Evolutionary conservation across 2,329 filamentous ascomycete genomes (phyloP).

Genomic region (Phaeosphaeriaceae sp.): DNA sequence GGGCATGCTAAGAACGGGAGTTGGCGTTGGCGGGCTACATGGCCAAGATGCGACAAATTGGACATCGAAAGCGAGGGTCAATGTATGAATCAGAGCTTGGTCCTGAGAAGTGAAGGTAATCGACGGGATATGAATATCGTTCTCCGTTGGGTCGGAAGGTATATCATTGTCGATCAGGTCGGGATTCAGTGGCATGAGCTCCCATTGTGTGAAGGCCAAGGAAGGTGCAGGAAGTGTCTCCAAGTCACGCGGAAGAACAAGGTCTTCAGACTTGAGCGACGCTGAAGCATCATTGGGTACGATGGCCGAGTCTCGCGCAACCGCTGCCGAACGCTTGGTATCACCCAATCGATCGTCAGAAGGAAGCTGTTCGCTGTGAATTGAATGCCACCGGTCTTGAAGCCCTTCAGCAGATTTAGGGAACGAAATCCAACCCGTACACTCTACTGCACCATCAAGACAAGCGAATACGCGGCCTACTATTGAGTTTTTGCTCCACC

Average conservation of each 20-base stretch:
- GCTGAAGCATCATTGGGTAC: slow-evolving; percentile 29
- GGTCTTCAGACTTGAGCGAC: slow-evolving; percentile 41
- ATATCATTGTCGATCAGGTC: slow-evolving; percentile 34
- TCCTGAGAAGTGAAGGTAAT: slow-evolving; percentile 43
- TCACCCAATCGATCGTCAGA: slow-evolving; percentile 50
- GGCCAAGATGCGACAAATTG: slow-evolving; percentile 62
- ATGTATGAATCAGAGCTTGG: slow-evolving; percentile 16
- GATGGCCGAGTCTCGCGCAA: slow-evolving; percentile 46
- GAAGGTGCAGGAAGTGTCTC: slow-evolving; percentile 19
- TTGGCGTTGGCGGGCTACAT: slow-evolving; percentile 54
- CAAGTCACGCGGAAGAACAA: slow-evolving; percentile 47
- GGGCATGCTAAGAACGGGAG: slow-evolving; percentile 25
- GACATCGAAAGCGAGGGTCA: slow-evolving; percentile 57
- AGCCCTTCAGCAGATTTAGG: slow-evolving; percentile 49
- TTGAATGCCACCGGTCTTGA: slow-evolving; percentile 58
- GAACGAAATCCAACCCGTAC: slow-evolving; percentile 62
- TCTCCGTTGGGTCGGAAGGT: slow-evolving; percentile 19
- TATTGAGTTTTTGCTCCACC: slow-evolving; percentile 63
- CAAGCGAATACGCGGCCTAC: slow-evolving; percentile 61
- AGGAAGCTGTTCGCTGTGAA: slow-evolving; percentile 46
- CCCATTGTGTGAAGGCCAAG: slow-evolving; percentile 36
- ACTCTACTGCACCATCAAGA: slow-evolving; percentile 53
- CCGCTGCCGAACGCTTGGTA: slow-evolving; percentile 28
- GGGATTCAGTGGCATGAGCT: slow-evolving; percentile 28
- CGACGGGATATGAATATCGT: slow-evolving; percentile 34